Evolutionary conservation across 164 flowering plant species (phyloP).

Genomic region (Macadamia tetraphylla): DNA sequence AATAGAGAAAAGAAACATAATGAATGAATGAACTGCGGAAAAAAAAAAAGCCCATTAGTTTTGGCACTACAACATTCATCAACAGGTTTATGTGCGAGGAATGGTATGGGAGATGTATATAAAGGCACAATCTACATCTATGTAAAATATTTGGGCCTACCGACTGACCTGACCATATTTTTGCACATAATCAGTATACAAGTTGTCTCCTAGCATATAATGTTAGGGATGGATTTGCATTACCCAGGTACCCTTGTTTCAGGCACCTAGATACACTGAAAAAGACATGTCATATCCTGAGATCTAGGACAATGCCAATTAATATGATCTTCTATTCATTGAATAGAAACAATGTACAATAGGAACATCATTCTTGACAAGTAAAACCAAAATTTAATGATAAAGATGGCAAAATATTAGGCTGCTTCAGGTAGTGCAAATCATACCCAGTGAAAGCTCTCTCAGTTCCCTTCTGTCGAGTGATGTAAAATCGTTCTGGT

Average conservation of each 20-base stretch:
- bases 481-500: constrained; percentile 56
- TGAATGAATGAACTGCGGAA: background rate
- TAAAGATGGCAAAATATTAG: background rate
- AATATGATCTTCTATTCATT: background rate
- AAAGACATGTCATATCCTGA: background rate
- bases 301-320: background rate
- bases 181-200: too few species aligned
- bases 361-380: background rate
- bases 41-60: too few species aligned
- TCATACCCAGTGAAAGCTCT: constrained; percentile 81
- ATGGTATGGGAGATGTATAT: too few species aligned
- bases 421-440: background rate
- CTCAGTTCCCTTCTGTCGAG: constrained; percentile 89
- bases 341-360: background rate
- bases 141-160: too few species aligned
- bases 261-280: background rate
- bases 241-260: background rate
- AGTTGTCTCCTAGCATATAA: too few species aligned
- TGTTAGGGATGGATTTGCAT: background rate
- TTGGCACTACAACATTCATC: too few species aligned
- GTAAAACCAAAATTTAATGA: background rate
- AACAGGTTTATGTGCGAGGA: too few species aligned
- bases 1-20: constrained; percentile 4
- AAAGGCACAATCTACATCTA: background rate
- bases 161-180: too few species aligned